Percentiles rank a stretch among this genome's conserved stretches.
Evolutionary conservation across 805 yeast genomes (phyloP).

Genomic region (Candida boleticola): DNA sequence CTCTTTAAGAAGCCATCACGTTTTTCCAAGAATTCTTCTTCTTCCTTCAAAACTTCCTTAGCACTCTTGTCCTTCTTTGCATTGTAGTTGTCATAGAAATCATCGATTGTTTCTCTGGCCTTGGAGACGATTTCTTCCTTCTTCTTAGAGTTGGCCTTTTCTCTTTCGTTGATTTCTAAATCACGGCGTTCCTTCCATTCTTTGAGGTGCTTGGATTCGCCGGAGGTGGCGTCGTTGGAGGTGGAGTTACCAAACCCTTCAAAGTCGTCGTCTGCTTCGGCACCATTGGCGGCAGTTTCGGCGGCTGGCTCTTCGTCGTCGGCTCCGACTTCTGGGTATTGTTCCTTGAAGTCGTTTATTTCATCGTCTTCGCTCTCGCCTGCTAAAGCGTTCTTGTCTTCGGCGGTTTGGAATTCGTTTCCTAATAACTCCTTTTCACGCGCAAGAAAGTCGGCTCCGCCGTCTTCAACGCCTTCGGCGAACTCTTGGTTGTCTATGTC

Average conservation of each 20-base stretch:
- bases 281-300: slow-evolving; percentile 14
- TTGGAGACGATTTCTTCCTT: slow-evolving; percentile 65
- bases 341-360: slow-evolving; percentile 60
- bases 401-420: slow-evolving; percentile 67
- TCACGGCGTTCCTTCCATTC: slow-evolving; percentile 85
- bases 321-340: slow-evolving; percentile 58
- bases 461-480: slow-evolving; percentile 26
- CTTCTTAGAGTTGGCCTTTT: slow-evolving; percentile 62
- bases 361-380: slow-evolving; percentile 40
- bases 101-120: slow-evolving; percentile 84
- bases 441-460: slow-evolving; percentile 56
- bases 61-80: slow-evolving; percentile 71
- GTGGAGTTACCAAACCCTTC: slow-evolving; percentile 25
- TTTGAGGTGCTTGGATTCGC: slow-evolving; percentile 37
- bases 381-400: slow-evolving; percentile 49
- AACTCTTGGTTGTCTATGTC: slow-evolving; percentile 36
- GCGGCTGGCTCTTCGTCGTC: slow-evolving; percentile 15
- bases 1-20: slow-evolving; percentile 62
- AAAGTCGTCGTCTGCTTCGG: slow-evolving; percentile 38
- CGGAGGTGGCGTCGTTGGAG: slow-evolving; percentile 15
- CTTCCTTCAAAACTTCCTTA: slow-evolving; percentile 62
- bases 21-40: slow-evolving; percentile 65
- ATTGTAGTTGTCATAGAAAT: slow-evolving; percentile 88
- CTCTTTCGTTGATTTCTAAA: slow-evolving; percentile 77
- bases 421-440: slow-evolving; percentile 70